A percentile compares a stretch with the other conserved stretches of the same genome.
Evolutionary conservation across 1,284 basidiomycete species (phyloP).

Genomic region (Boletus sp.): DNA sequence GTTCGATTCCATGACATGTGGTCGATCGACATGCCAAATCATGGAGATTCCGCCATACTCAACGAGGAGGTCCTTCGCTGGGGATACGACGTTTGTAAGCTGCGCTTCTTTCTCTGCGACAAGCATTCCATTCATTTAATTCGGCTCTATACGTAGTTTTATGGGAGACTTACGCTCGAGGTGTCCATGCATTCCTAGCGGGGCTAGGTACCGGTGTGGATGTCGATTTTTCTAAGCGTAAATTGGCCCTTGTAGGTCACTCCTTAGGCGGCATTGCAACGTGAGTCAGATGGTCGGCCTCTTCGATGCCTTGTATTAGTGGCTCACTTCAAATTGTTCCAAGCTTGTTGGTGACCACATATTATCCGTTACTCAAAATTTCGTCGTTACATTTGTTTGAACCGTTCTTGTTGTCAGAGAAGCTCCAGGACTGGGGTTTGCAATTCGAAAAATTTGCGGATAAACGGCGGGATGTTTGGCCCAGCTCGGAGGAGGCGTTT

Average conservation of each 20-base stretch:
- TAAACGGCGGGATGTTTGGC: slow-evolving; percentile 2
- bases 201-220: slow-evolving; percentile 1
- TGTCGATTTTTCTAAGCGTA: slow-evolving; percentile 9
- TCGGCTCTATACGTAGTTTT: not conserved
- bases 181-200: slow-evolving; percentile 5
- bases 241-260: not conserved
- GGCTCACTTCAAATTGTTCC: not conserved
- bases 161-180: slow-evolving; percentile 1
- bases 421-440: not conserved
- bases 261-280: not conserved
- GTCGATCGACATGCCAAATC: slow-evolving; percentile 4
- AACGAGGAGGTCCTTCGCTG: not conserved
- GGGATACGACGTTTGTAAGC: too few species aligned
- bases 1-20: slow-evolving; percentile 7
- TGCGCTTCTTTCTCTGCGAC: not conserved
- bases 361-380: slow-evolving; percentile 4
- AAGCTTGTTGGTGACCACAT: not conserved
- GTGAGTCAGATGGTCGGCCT: not conserved
- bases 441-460: not conserved
- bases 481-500: not conserved
- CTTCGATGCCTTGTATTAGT: not conserved
- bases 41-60: not conserved
- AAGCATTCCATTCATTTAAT: not conserved
- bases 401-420: not conserved
- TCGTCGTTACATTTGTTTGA: slow-evolving; percentile 10